Evolutionary conservation across 2,329 filamentous ascomycete species (phyloP).

Genomic region (Claviceps quebecensis): DNA sequence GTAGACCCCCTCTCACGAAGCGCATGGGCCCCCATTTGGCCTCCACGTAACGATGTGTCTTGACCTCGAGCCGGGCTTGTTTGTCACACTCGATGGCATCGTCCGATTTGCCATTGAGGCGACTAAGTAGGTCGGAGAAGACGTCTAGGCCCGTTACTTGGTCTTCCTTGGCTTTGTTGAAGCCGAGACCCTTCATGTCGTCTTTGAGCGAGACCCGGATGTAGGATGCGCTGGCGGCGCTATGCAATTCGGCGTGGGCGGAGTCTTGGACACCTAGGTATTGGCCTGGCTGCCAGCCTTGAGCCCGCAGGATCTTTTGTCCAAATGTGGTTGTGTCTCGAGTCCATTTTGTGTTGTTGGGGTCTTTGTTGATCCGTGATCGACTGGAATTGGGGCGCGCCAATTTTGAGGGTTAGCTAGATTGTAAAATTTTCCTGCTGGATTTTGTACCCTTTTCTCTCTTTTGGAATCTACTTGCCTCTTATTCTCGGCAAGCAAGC

Average conservation of each 20-base stretch:
- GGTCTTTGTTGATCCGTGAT: conserved; percentile 71
- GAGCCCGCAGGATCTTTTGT: conserved; percentile 72
- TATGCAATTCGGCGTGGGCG: conserved; percentile 61
- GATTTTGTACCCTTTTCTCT: neutral
- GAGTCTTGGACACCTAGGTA: conserved; percentile 68
- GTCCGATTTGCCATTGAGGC: conserved; percentile 78
- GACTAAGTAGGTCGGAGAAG: conserved; percentile 73
- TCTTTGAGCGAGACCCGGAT: conserved; percentile 80
- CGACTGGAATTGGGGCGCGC: conserved; percentile 13
- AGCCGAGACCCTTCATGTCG: conserved; percentile 80
- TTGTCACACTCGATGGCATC: conserved; percentile 57
- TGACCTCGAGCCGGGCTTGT: conserved; percentile 51
- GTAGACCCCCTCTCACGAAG: conserved; percentile 75
- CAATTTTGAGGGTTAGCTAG: neutral
- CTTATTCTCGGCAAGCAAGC: conserved; percentile 22
- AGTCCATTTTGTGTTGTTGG: conserved; percentile 91
- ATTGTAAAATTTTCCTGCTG: neutral
- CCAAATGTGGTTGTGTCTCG: conserved; percentile 72
- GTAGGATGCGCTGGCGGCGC: conserved; percentile 67
- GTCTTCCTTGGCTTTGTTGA: conserved; percentile 59
- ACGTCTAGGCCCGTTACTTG: conserved; percentile 75
- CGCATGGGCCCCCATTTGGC: conserved; percentile 66
- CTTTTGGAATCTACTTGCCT: conserved; percentile 12
- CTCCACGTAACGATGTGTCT: conserved; percentile 60
- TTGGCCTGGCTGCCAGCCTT: conserved; percentile 82